These are phyloP conservation scores for Tolypocladium album DNA, from an alignment of 2,329 filamentous ascomycete species.

Conservation along the genomic window DNA sequence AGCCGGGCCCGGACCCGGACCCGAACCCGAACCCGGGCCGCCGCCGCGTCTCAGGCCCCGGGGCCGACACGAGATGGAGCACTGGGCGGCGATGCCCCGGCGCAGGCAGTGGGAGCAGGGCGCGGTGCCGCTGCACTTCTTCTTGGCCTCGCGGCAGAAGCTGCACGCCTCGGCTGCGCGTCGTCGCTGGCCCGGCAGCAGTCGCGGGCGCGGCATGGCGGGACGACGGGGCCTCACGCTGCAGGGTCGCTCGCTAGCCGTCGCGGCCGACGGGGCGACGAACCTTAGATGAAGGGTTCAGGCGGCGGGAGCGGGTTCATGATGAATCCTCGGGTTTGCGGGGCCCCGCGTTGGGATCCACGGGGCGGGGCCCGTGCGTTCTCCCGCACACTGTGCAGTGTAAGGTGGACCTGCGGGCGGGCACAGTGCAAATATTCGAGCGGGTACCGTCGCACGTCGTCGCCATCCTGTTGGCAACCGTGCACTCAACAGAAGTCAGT, in stretches of 20 bases:
- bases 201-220: constrained; percentile 40
- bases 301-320: neutral
- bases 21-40: neutral
- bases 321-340: neutral
- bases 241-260: neutral
- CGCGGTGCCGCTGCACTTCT: constrained; percentile 35
- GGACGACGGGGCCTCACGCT: neutral
- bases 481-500: neutral
- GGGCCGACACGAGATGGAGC: constrained; percentile 20
- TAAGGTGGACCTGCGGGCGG: neutral
- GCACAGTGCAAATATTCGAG: neutral
- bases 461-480: too few species aligned
- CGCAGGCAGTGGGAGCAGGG: constrained; percentile 36
- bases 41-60: constrained; percentile 10
- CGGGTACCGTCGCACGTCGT: neutral
- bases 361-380: too few species aligned
- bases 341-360: neutral
- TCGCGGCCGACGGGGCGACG: neutral
- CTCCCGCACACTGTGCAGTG: neutral
- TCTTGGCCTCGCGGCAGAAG: constrained; percentile 37
- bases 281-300: neutral
- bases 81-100: constrained; percentile 28
- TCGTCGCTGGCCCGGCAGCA: constrained; percentile 35
- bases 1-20: neutral
- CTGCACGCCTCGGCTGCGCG: constrained; percentile 37